Percentiles rank a stretch among this genome's conserved stretches.
phyloP scores from a whole-genome alignment of 768 basidiomycete species.

The Calocybe cyanea region DNA sequence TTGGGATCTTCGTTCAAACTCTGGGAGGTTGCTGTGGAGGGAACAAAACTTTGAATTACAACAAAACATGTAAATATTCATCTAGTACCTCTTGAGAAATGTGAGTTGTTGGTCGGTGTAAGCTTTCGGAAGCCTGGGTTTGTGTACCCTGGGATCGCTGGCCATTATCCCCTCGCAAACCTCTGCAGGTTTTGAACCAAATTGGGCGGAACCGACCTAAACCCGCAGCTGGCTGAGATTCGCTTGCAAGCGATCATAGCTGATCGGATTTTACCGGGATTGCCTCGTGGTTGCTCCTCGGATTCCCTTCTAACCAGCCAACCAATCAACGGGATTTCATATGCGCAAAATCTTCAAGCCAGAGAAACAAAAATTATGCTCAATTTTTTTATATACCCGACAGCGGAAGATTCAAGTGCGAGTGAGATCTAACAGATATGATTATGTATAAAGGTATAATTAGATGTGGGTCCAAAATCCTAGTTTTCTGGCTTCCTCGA shows the following conservation, averaged over 20 bases:
- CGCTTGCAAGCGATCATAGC: no score
- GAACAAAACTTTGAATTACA: slow-evolving; percentile 9
- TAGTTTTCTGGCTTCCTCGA: slow-evolving; percentile 50
- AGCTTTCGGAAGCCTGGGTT: slow-evolving; percentile 61
- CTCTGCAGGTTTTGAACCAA: no score
- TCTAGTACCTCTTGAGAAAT: slow-evolving; percentile 46
- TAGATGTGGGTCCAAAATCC: not conserved
- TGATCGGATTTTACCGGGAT: slow-evolving; percentile 31
- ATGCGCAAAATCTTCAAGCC: no score
- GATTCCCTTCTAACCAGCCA: slow-evolving; percentile 14
- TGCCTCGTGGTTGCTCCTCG: slow-evolving; percentile 12
- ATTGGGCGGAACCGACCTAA: no score
- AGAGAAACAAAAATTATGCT: no score
- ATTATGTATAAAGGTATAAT: slow-evolving; percentile 6
- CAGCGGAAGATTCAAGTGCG: no score
- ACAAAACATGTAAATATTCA: slow-evolving; percentile 5
- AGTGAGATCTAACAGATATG: no score
- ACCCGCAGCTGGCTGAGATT: no score
- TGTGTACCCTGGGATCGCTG: slow-evolving; percentile 61
- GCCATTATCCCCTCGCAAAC: slow-evolving; percentile 27
- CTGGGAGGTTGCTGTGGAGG: slow-evolving; percentile 38
- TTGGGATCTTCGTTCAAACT: slow-evolving; percentile 57
- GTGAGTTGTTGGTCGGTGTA: slow-evolving; percentile 62
- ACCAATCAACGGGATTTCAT: no score
- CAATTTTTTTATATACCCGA: no score